A percentile compares a stretch with the other conserved stretches of the same genome.
Conservation (phyloP, 331 rosid species). For the Acacia pycnantha region DNA sequence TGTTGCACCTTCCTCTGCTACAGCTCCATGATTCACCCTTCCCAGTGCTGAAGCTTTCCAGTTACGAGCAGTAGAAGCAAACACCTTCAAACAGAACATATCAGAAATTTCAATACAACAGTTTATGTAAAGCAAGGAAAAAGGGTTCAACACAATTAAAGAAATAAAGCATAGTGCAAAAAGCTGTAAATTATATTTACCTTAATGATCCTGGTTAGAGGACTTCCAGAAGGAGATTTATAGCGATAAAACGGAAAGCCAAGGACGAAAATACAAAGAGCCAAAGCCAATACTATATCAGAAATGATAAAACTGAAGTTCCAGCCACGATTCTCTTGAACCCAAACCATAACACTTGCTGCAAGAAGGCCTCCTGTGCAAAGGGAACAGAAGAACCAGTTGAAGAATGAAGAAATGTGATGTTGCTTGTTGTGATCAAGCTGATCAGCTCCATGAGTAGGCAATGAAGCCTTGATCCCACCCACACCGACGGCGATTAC, state of each 20-base stretch:
- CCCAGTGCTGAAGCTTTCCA: not conserved
- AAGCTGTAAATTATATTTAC: not conserved
- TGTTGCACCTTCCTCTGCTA: not conserved
- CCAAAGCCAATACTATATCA: slow-evolving; percentile 20
- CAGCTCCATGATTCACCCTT: not conserved
- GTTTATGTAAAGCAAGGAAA: not conserved
- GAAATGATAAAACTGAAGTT: slow-evolving; percentile 12
- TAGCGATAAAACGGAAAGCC: slow-evolving; percentile 21
- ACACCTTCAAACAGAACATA: slow-evolving; percentile 2
- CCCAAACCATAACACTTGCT: slow-evolving; percentile 22
- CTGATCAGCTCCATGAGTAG: slow-evolving; percentile 54
- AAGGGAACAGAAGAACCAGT: slow-evolving; percentile 40
- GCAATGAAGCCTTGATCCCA: slow-evolving; percentile 39
- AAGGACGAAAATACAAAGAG: slow-evolving; percentile 21
- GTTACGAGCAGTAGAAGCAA: slow-evolving; percentile 26
- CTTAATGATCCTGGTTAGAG: slow-evolving; percentile 30
- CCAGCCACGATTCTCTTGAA: slow-evolving; percentile 27
- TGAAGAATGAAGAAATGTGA: slow-evolving; percentile 45
- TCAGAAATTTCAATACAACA: not conserved
- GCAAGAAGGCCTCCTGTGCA: slow-evolving; percentile 23
- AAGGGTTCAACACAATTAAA: not conserved
- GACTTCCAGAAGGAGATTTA: slow-evolving; percentile 33
- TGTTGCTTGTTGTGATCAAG: slow-evolving; percentile 33
- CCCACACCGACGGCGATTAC: slow-evolving; percentile 33
- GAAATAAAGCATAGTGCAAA: not conserved